Percentiles rank a stretch among this genome's conserved stretches.
These are phyloP conservation scores for Venturia pyrina DNA, from an alignment of 2,329 filamentous ascomycete genomes.

Conservation along the genomic window DNA sequence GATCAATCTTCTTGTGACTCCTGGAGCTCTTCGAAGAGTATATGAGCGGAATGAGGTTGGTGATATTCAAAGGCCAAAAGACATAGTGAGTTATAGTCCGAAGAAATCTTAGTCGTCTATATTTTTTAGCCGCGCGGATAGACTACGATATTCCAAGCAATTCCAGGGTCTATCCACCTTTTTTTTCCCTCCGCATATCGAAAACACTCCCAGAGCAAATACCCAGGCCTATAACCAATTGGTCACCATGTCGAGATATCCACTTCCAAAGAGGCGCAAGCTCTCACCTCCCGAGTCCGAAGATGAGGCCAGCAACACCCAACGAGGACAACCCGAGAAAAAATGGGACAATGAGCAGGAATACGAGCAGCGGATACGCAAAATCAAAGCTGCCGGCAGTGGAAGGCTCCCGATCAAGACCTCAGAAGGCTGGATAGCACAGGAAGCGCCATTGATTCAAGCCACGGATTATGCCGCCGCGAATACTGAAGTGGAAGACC, in stretches of 20 bases:
- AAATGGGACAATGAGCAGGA: constrained; percentile 83
- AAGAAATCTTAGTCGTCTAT: too few species aligned
- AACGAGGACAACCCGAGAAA: background rate
- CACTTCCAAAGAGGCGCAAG: constrained; percentile 27
- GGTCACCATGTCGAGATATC: constrained; percentile 23
- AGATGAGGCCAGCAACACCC: background rate
- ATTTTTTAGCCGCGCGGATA: too few species aligned
- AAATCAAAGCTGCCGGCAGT: constrained; percentile 68
- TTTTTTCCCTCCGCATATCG: background rate
- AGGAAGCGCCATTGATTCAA: constrained; percentile 41
- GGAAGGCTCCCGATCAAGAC: constrained; percentile 81
- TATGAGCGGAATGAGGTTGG: too few species aligned
- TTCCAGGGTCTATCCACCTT: constrained; percentile 48
- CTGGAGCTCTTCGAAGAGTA: too few species aligned
- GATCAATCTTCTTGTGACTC: too few species aligned
- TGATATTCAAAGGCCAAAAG: too few species aligned
- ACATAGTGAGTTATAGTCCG: too few species aligned
- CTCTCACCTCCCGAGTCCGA: constrained; percentile 25
- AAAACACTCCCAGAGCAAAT: background rate
- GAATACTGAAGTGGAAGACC: constrained; percentile 40
- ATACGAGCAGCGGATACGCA: constrained; percentile 73
- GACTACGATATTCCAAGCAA: too few species aligned
- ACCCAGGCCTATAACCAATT: background rate
- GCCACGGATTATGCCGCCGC: constrained; percentile 50
- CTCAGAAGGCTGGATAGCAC: constrained; percentile 61